Evolutionary conservation across 441 rosid genomes (phyloP).

Genomic region (Erodium texanum): DNA sequence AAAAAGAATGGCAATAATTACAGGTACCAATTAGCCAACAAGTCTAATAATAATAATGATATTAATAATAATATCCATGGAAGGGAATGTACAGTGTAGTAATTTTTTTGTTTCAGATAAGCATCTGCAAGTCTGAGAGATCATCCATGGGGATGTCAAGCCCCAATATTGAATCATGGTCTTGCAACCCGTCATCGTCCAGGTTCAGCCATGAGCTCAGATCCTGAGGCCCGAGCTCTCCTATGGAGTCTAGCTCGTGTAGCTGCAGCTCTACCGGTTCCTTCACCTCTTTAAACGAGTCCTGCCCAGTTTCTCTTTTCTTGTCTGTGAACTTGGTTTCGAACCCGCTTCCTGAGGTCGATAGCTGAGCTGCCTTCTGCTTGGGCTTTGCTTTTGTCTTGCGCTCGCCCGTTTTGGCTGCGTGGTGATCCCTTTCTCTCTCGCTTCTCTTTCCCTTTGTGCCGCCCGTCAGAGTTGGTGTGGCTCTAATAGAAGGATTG

Average conservation of each 20-base stretch:
- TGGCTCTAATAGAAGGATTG: no score
- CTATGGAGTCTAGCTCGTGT: constrained; percentile 36
- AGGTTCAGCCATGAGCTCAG: constrained; percentile 35
- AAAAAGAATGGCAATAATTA: constrained; percentile 47
- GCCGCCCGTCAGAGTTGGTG: constrained; percentile 4
- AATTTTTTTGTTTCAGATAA: constrained; percentile 15
- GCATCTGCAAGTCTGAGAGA: constrained; percentile 36
- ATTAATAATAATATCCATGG: not conserved
- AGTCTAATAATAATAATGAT: no score
- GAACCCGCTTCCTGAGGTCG: constrained; percentile 33
- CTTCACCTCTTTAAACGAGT: constrained; percentile 18
- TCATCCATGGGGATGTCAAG: constrained; percentile 49
- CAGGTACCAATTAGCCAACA: constrained; percentile 11
- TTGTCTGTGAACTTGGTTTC: constrained; percentile 23
- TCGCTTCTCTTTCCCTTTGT: constrained; percentile 63
- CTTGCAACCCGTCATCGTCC: constrained; percentile 47
- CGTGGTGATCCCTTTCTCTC: constrained; percentile 39
- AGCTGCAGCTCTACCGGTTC: constrained; percentile 7
- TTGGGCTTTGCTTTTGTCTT: constrained; percentile 49
- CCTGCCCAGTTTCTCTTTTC: constrained; percentile 26
- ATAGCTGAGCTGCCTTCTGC: constrained; percentile 40
- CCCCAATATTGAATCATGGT: constrained; percentile 32
- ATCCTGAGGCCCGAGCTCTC: constrained; percentile 26
- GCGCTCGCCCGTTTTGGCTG: constrained; percentile 33
- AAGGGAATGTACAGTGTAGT: constrained; percentile 36